Base-by-base conservation (phyloP, 208 protist species). In the Blastocrithidia nonstop region DNA sequence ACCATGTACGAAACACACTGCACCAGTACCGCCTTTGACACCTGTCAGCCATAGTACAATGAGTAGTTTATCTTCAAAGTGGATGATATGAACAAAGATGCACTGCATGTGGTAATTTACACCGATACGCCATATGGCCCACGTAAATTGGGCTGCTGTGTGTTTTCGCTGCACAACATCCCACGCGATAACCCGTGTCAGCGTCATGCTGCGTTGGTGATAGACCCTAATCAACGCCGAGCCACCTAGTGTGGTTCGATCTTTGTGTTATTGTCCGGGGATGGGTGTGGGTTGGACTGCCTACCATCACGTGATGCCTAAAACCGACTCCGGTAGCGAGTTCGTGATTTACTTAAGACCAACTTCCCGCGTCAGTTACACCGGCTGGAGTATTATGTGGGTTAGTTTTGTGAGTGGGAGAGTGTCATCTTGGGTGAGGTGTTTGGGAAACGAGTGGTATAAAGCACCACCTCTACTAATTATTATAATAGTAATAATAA, bases 111-210 rank as follows among this genome's bases (percentile, higher is more conserved):
- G 41, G 83, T 58, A 6, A 74, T 87, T 22, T 64, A 85, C 22
- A 85, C 81, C 5, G 76, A 91, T 46, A 91, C 81, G 3, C 60
- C 67, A 7, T 84, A 79, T 52, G 81, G 81, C 13, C 49, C 69
- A 22, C 77, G 71, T 54, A 69, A 66, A 60, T 45, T 91, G 31
- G 82, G 82, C 13, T 51, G 76, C 48, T 91, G 82, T 55, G 54
- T 74, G 20, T 33, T 91, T 41, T 88, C 82, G 0, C 47, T 91
- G 45, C 61, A 62, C 33, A 88, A 84, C 52, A 57, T 87, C 43
- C 77, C 76, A 54, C 53, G 64, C 6, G 73, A 54, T 21, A 54
- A 61, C 24, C 55, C 61, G 46, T 59, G 59, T 39, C 82, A 67
- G 26, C 77, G 76, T n/a, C 66, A 68, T 44, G 69, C 61, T 28